These are phyloP conservation scores for Microthlaspi erraticum DNA, from an alignment of 345 rosid species.

Conservation along the genomic window DNA sequence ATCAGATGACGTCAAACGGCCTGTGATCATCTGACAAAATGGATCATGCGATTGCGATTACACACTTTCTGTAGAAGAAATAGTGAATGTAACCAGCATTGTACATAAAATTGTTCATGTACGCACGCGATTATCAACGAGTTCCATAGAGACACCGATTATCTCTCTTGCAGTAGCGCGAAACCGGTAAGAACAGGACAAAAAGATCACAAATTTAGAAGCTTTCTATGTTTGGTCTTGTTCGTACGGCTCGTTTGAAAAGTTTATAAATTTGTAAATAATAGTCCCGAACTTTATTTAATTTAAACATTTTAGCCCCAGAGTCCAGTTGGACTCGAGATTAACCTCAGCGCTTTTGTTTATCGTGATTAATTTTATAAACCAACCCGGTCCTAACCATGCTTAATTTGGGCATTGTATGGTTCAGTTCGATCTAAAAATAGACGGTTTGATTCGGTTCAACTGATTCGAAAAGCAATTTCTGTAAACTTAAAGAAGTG, in stretches of 20 bases:
- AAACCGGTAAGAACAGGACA: background rate
- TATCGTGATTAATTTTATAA: too few species aligned
- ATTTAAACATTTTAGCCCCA: background rate
- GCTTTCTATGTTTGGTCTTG: background rate
- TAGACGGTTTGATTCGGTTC: background rate
- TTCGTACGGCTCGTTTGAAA: background rate
- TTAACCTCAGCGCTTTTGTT: too few species aligned
- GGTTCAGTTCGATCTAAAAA: background rate
- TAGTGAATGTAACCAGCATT: constrained; percentile 44
- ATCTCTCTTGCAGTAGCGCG: constrained; percentile 1
- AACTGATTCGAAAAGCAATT: background rate
- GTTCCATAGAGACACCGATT: constrained; percentile 54
- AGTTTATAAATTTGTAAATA: background rate
- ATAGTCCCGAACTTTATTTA: background rate
- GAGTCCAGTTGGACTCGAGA: background rate
- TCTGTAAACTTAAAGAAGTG: background rate
- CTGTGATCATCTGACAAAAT: too few species aligned
- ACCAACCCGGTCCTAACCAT: background rate
- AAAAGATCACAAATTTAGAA: background rate
- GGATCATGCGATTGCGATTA: constrained; percentile 21
- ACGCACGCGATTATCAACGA: constrained; percentile 57
- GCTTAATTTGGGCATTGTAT: background rate
- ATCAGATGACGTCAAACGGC: too few species aligned
- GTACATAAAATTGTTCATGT: constrained; percentile 46
- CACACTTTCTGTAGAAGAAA: constrained; percentile 51